These are phyloP conservation scores for Citrullus colocynthis DNA, from an alignment of 306 rosid species.

Conservation along the genomic window DNA sequence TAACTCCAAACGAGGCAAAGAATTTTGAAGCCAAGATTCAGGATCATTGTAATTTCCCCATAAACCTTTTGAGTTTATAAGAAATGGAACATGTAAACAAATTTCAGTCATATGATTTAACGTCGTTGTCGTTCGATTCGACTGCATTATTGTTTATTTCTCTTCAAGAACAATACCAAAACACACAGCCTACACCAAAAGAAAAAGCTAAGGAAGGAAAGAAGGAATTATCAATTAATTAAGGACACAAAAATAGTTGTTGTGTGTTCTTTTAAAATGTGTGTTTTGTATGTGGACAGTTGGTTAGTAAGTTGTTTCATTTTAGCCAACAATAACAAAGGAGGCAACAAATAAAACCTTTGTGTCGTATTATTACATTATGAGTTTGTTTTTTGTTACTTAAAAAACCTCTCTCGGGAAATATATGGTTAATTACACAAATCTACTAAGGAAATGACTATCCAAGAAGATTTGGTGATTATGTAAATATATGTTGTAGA, in stretches of 20 bases:
- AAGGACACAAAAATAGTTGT: no score
- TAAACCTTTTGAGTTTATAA: neutral
- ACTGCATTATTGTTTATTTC: no score
- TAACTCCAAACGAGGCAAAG: conserved; percentile 29
- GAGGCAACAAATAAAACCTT: neutral
- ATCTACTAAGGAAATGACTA: neutral
- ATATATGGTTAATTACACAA: no score
- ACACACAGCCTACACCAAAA: no score
- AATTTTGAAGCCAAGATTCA: neutral
- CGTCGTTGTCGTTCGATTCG: neutral
- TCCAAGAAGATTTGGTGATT: neutral
- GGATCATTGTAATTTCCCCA: neutral
- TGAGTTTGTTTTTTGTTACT: neutral
- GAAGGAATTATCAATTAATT: no score
- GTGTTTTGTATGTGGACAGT: no score
- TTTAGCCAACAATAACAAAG: neutral
- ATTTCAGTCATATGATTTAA: no score
- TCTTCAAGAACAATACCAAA: no score
- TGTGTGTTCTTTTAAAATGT: no score
- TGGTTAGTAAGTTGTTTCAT: neutral
- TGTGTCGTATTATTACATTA: neutral
- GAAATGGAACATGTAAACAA: neutral
- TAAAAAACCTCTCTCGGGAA: neutral
- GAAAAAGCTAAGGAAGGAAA: no score
- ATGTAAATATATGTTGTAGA: neutral